Evolutionary conservation across 1,284 basidiomycete species (phyloP).

Genomic region (Agroathelia rolfsii): DNA sequence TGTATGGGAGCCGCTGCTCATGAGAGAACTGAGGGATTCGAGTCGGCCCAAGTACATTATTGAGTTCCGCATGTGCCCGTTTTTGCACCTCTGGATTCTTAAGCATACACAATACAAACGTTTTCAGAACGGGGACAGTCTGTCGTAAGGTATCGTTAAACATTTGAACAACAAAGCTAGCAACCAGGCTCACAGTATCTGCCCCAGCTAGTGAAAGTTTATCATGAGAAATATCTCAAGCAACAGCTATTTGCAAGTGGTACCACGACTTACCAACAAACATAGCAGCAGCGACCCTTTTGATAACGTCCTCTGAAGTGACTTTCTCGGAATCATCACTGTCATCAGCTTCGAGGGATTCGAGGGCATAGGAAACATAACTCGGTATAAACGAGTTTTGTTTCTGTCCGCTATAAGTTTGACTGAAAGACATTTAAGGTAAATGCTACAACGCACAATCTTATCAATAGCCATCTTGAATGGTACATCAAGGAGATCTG

Average conservation of each 20-base stretch:
- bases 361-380: too few relatives aligned
- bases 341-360: too few relatives aligned
- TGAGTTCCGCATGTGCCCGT: slow-evolving; percentile 30
- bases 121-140: slow-evolving; percentile 19
- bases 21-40: slow-evolving; percentile 29
- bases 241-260: too few relatives aligned
- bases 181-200: slow-evolving; percentile 12
- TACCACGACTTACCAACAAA: slow-evolving; percentile 16
- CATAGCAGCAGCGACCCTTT: slow-evolving; percentile 14
- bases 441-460: slow-evolving; percentile 14
- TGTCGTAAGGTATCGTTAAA: slow-evolving; percentile 8
- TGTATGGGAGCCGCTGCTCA: slow-evolving; percentile 25
- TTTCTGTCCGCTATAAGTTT: slow-evolving; percentile 4
- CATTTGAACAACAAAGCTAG: too few relatives aligned
- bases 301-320: slow-evolving; percentile 13
- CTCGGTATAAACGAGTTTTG: too few relatives aligned
- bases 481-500: slow-evolving; percentile 22
- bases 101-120: slow-evolving; percentile 28
- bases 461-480: slow-evolving; percentile 20
- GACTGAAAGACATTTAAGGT: slow-evolving; percentile 1
- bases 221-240: neutral
- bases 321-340: too few relatives aligned
- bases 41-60: slow-evolving; percentile 23
- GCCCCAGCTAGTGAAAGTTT: slow-evolving; percentile 5
- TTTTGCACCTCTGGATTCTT: slow-evolving; percentile 25